These are phyloP conservation scores for Xylariomycetidae sp. DNA, from an alignment of 2,329 filamentous ascomycete species.

Conservation along the genomic window DNA sequence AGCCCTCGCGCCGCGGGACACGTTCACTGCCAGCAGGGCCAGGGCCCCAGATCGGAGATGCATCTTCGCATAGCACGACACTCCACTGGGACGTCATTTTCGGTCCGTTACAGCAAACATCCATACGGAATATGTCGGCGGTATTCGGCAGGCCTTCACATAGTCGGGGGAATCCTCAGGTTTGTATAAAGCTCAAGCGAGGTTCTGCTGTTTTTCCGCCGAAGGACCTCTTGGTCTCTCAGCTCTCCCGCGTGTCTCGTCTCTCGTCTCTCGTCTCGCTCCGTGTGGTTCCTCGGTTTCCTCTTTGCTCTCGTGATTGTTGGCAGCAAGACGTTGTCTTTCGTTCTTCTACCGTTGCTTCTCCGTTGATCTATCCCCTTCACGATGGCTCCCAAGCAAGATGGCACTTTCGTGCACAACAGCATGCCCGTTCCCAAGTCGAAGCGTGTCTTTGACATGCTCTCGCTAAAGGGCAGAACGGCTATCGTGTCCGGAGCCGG, in stretches of 20 bases:
- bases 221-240: too few relatives aligned
- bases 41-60: too few relatives aligned
- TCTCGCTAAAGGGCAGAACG: slow-evolving; percentile 64
- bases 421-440: slow-evolving; percentile 43
- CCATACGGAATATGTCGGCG: slow-evolving; percentile 7
- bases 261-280: too few relatives aligned
- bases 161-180: too few relatives aligned
- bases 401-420: slow-evolving; percentile 50
- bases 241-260: too few relatives aligned
- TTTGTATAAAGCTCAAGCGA: not conserved
- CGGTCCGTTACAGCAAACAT: slow-evolving; percentile 9
- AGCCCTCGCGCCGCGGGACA: too few relatives aligned
- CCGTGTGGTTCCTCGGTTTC: not conserved
- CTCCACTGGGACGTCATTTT: slow-evolving; percentile 17
- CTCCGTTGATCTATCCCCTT: too few relatives aligned
- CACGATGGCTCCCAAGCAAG: slow-evolving; percentile 35
- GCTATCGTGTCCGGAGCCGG: slow-evolving; percentile 58
- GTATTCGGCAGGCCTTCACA: slow-evolving; percentile 16
- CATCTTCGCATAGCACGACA: slow-evolving; percentile 2
- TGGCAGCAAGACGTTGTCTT: not conserved
- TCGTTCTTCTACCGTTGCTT: not conserved
- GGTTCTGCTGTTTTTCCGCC: not conserved
- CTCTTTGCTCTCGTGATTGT: not conserved
- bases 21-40: too few relatives aligned
- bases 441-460: slow-evolving; percentile 55